These are phyloP conservation scores for Ophidiomyces ophidiicola DNA, from an alignment of 2,329 filamentous ascomycete species.

Conservation along the genomic window DNA sequence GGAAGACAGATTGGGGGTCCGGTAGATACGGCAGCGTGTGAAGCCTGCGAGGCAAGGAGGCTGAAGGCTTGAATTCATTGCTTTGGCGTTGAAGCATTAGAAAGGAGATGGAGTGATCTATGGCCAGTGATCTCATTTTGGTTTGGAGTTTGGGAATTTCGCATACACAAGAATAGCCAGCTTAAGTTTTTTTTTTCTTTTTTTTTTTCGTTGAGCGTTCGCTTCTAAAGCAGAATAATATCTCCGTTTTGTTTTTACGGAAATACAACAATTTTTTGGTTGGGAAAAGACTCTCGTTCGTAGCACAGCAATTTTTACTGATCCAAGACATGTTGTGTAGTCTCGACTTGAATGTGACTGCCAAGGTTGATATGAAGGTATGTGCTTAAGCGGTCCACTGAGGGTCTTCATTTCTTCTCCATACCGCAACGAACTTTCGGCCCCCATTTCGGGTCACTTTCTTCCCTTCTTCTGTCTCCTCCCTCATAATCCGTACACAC, in stretches of 20 bases:
- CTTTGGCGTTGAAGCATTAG: too few species aligned
- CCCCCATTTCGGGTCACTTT: conserved; percentile 88
- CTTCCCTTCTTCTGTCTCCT: conserved; percentile 91
- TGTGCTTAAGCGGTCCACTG: conserved; percentile 44
- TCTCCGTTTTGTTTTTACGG: not conserved
- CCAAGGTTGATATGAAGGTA: too few species aligned
- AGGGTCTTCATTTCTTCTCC: conserved; percentile 67
- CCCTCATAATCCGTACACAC: conserved; percentile 52
- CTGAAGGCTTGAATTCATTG: conserved; percentile 44
- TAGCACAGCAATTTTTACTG: not conserved
- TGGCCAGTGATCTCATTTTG: too few species aligned
- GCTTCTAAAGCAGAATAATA: not conserved
- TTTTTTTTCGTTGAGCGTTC: not conserved
- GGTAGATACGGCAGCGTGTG: conserved; percentile 49
- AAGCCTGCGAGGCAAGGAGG: conserved; percentile 49
- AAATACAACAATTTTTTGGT: too few species aligned
- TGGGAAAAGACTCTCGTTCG: too few species aligned
- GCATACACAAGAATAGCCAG: not conserved
- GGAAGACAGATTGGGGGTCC: conserved; percentile 37
- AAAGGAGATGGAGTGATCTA: too few species aligned
- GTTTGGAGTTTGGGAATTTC: not conserved
- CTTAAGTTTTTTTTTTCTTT: not conserved
- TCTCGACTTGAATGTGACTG: not conserved
- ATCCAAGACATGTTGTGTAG: not conserved
- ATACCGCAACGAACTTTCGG: conserved; percentile 81